Percentiles rank a stretch among this genome's conserved stretches.
Evolutionary conservation across 805 yeast genomes (phyloP).

Genomic region (Pichia manshurica): DNA sequence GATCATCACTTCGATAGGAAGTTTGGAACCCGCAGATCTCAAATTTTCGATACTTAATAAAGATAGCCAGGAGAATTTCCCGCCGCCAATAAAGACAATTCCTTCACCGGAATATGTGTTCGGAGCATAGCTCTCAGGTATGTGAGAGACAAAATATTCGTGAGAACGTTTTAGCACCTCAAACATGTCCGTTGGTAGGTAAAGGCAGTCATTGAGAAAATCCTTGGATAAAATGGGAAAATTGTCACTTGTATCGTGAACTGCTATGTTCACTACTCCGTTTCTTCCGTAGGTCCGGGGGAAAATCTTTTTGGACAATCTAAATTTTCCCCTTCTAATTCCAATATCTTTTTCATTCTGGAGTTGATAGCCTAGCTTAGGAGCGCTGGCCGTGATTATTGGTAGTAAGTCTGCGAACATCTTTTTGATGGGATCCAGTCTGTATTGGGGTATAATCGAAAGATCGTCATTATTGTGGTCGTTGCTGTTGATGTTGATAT

Average conservation of each 20-base stretch:
- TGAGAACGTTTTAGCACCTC: conserved; percentile 44
- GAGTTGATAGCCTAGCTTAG: conserved; percentile 23
- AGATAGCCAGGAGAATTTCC: conserved; percentile 59
- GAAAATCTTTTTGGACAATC: neutral
- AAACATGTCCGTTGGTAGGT: conserved; percentile 40
- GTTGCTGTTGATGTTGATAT: neutral
- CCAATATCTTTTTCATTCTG: conserved; percentile 4
- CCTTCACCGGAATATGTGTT: conserved; percentile 47
- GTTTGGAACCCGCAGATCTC: conserved; percentile 39
- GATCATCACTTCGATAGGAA: conserved; percentile 43
- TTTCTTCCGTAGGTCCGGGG: conserved; percentile 25
- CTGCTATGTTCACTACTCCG: conserved; percentile 27
- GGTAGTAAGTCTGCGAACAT: conserved; percentile 5
- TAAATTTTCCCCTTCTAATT: conserved; percentile 1
- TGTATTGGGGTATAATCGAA: neutral
- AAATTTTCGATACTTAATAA: conserved; percentile 46
- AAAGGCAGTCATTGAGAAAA: conserved; percentile 45
- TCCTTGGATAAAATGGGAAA: conserved; percentile 45
- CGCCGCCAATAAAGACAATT: conserved; percentile 72
- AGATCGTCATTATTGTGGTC: neutral
- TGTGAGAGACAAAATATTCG: conserved; percentile 34
- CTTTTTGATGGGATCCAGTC: neutral
- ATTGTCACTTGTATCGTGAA: conserved; percentile 25
- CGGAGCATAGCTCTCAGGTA: conserved; percentile 30
- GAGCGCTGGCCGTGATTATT: conserved; percentile 1